Evolutionary conservation across 352 stramenopile genomes (phyloP).

Genomic region (Globisporangium rhizosaccharum): DNA sequence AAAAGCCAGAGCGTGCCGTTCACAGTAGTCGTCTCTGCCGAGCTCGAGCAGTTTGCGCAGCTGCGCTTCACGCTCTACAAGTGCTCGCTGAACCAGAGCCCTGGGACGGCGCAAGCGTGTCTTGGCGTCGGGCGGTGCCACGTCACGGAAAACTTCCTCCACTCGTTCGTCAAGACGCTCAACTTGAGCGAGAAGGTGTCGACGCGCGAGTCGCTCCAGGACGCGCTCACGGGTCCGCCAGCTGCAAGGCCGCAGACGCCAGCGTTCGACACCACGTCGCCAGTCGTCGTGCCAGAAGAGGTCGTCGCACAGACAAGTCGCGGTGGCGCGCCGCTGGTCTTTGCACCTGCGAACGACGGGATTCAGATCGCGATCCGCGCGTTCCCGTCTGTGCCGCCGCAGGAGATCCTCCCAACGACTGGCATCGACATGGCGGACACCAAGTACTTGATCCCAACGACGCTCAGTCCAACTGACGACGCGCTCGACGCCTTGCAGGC

Average conservation of each 20-base stretch:
- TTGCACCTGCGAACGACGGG: conserved; percentile 13
- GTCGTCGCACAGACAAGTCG: conserved; percentile 10
- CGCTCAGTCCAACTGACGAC: conserved; percentile 30
- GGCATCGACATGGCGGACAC: conserved; percentile 67
- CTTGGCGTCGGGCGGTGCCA: conserved; percentile 49
- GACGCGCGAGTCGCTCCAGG: conserved; percentile 23
- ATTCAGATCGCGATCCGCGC: conserved; percentile 51
- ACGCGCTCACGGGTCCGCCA: conserved; percentile 2
- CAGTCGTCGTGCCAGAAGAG: conserved; percentile 2
- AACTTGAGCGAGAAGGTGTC: conserved; percentile 44
- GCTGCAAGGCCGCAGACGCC: conserved; percentile 3
- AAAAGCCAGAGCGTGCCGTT: conserved; percentile 44
- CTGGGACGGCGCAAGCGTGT: conserved; percentile 32
- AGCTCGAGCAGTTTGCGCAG: conserved; percentile 57
- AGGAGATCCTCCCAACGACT: conserved; percentile 49
- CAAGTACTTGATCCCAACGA: conserved; percentile 75
- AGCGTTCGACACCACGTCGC: conserved; percentile 4
- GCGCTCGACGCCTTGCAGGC: not conserved
- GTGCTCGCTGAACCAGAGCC: conserved; percentile 35
- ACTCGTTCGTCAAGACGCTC: conserved; percentile 33
- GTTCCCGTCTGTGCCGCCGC: conserved; percentile 39
- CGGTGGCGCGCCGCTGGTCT: conserved; percentile 9
- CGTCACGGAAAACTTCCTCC: conserved; percentile 48
- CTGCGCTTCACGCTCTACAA: conserved; percentile 64
- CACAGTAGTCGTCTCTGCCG: conserved; percentile 42